Base-by-base conservation (phyloP, 768 basidiomycete genomes). In the Boletales sp. region DNA sequence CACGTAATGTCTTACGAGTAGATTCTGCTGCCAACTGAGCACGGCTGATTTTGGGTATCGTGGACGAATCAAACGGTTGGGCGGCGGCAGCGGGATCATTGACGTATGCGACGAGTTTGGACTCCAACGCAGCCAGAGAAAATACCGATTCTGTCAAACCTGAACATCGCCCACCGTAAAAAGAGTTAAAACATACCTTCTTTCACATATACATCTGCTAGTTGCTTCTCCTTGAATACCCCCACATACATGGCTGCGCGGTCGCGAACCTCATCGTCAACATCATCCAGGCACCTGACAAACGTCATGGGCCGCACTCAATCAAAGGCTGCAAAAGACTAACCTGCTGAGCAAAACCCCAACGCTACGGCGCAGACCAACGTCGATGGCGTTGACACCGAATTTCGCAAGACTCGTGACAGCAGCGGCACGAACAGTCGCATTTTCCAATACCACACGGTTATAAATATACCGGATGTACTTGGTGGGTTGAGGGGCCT, bases 391-490 rank as follows among this genome's bases (percentile, higher is more conserved):
- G 61, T 91, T 90, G 44, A 96, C 85, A 49, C 96, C 96, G 58
- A 99, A 98, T 73, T 98, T 98, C 46, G 93, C 96, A 66, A 99
- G 72, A 60, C 88, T 91, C 17, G 91, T 77, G 10, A 99, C 95
- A 19, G 96, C 96, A 2, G 96, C 96, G 17, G 96, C 95, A 54
- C 96, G 79, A 44, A 99, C 96, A 41, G 94, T 94, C 6, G 96
- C 93, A 60, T 98, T 99, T 72, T 99, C 96, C 60, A 99, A 74
- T 14, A 99, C 94, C 19, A 99, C 96, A 28, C 96, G 93, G 72
- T 99, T 99, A 73, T 99, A 99, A 64, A 99, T 99, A 76, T 94
- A 98, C 39, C 96, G 89, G 66, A 99, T 99, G 67, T 95, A 99
- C 72, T 97, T 98, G 45, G 92, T 87, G 11, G 96, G 96, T 68